Conservation (phyloP, 2,329 filamentous ascomycete species). For the Pseudocercospora crystallina region DNA sequence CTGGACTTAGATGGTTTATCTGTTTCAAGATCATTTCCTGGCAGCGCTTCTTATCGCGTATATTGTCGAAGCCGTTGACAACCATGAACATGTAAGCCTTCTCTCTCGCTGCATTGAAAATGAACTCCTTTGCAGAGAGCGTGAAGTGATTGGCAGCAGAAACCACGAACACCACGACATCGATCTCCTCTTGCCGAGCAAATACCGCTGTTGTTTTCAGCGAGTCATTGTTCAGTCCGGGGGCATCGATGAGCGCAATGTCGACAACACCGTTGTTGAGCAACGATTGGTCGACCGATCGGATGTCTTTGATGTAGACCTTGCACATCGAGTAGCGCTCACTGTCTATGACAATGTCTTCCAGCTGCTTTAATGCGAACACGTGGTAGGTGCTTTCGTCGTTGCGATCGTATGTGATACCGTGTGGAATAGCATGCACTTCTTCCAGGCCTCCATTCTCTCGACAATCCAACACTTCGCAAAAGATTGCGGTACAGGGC, state of each 20-base stretch:
- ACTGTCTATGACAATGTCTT: conserved; percentile 87
- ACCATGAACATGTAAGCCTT: conserved; percentile 99
- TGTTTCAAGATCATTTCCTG: conserved; percentile 92
- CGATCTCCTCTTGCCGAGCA: conserved; percentile 95
- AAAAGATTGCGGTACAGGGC: conserved; percentile 97
- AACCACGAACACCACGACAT: conserved; percentile 97
- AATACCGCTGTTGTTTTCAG: conserved; percentile 97
- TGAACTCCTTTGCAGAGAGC: conserved; percentile 95
- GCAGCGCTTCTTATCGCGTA: conserved; percentile 86
- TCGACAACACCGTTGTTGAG: conserved; percentile 98
- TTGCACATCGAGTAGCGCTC: conserved; percentile 91
- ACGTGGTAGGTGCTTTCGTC: conserved; percentile 95
- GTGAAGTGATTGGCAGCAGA: conserved; percentile 98
- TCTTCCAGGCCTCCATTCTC: conserved; percentile 92
- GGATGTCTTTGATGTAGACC: conserved; percentile 88
- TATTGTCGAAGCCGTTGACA: conserved; percentile 94
- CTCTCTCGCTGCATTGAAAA: conserved; percentile 89
- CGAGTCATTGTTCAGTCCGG: conserved; percentile 92
- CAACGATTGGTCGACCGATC: conserved; percentile 85
- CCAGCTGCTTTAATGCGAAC: conserved; percentile 73
- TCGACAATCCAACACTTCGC: conserved; percentile 87
- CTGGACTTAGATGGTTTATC: conserved; percentile 80
- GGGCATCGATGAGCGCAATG: conserved; percentile 94
- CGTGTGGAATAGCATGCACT: conserved; percentile 89
- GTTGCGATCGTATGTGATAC: conserved; percentile 75